phyloP scores from a whole-genome alignment of 345 rosid genomes.

The Camelina sativa region DNA sequence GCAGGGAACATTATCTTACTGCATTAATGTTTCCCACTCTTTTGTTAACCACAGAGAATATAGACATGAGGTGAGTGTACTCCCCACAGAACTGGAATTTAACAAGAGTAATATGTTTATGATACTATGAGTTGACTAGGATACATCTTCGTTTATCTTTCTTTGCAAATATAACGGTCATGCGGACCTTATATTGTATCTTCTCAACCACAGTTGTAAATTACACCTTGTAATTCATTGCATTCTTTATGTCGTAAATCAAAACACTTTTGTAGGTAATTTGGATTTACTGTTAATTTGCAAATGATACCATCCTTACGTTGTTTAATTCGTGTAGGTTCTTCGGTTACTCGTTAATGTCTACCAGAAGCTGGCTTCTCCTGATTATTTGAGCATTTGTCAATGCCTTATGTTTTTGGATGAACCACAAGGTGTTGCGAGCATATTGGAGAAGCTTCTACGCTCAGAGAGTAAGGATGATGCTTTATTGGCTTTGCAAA shows the following conservation, averaged over 20 bases:
- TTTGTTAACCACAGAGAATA: slow-evolving; percentile 82
- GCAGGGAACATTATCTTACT: slow-evolving; percentile 72
- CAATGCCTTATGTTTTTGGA: slow-evolving; percentile 98
- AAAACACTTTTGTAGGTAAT: not conserved
- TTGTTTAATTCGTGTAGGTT: slow-evolving; percentile 59
- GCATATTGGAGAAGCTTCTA: slow-evolving; percentile 91
- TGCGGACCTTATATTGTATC: not conserved
- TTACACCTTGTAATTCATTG: not conserved
- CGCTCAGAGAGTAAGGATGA: slow-evolving; percentile 85
- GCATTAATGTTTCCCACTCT: slow-evolving; percentile 80
- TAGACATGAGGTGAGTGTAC: slow-evolving; percentile 69
- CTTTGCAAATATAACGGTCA: not conserved
- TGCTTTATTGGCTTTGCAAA: slow-evolving; percentile 85
- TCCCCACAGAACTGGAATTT: not conserved
- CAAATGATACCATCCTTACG: slow-evolving; percentile 11
- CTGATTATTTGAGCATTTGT: slow-evolving; percentile 91
- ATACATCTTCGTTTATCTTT: slow-evolving; percentile 4
- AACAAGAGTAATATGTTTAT: not conserved
- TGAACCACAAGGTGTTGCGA: slow-evolving; percentile 84
- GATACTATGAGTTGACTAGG: not conserved
- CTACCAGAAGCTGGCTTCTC: slow-evolving; percentile 83
- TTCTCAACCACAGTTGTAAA: not conserved
- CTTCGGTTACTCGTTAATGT: slow-evolving; percentile 88
- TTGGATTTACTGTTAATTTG: slow-evolving; percentile 8
- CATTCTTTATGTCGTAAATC: not conserved